A percentile compares a stretch with the other conserved stretches of the same genome.
Evolutionary conservation across 2,329 filamentous ascomycete species (phyloP).

Genomic region (Trichoderma lentiforme): DNA sequence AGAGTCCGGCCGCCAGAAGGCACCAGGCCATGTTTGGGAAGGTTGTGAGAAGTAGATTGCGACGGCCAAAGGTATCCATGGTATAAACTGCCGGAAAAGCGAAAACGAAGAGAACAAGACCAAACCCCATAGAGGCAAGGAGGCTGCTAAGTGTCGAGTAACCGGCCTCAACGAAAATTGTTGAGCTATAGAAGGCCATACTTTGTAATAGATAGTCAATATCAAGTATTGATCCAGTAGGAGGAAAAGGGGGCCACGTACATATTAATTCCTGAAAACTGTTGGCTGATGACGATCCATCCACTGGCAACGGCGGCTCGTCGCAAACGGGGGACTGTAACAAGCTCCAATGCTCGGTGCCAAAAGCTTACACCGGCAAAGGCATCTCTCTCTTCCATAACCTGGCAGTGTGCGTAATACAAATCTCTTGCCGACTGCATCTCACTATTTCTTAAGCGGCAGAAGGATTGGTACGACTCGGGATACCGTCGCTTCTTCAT

Average conservation of each 20-base stretch:
- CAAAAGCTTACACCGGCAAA: slow-evolving; percentile 34
- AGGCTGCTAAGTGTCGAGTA: slow-evolving; percentile 39
- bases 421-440: slow-evolving; percentile 60
- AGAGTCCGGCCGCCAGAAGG: slow-evolving; percentile 36
- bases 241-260: background rate
- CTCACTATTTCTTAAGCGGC: slow-evolving; percentile 53
- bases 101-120: slow-evolving; percentile 51
- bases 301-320: slow-evolving; percentile 38
- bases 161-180: slow-evolving; percentile 47
- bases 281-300: slow-evolving; percentile 33
- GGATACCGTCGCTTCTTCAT: slow-evolving; percentile 57
- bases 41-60: slow-evolving; percentile 38
- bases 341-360: slow-evolving; percentile 44
- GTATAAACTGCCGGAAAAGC: slow-evolving; percentile 53
- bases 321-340: slow-evolving; percentile 45
- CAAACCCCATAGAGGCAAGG: slow-evolving; percentile 52
- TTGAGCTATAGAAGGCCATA: slow-evolving; percentile 50
- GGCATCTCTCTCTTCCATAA: slow-evolving; percentile 33
- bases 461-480: slow-evolving; percentile 54
- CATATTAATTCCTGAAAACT: slow-evolving; percentile 30
- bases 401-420: slow-evolving; percentile 45
- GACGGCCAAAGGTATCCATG: slow-evolving; percentile 51
- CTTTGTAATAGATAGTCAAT: slow-evolving; percentile 17
- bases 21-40: slow-evolving; percentile 34
- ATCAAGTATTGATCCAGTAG: background rate